These are phyloP conservation scores for Aureobasidium sp. DNA, from an alignment of 2,329 filamentous ascomycete species.

Conservation along the genomic window DNA sequence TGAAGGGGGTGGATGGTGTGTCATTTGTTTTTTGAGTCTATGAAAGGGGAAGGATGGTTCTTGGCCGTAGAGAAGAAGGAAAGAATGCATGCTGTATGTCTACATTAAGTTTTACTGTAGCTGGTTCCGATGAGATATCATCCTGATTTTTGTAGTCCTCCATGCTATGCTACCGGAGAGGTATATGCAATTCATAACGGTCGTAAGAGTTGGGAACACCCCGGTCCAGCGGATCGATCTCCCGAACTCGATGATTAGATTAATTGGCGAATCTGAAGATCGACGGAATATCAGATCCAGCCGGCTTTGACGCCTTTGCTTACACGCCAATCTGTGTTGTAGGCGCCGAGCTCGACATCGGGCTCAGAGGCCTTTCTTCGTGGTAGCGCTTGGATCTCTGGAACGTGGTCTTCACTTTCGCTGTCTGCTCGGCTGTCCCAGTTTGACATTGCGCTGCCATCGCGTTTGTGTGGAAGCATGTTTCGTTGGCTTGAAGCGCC, in stretches of 20 bases:
- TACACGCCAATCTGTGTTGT: constrained; percentile 5
- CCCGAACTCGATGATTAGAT: neutral
- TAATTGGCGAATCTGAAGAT: neutral
- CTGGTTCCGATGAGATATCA: neutral
- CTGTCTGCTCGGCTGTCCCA: neutral
- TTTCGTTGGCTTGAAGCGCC: neutral
- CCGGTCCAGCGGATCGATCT: neutral
- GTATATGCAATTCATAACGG: constrained; percentile 6
- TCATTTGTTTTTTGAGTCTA: neutral
- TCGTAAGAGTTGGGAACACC: neutral
- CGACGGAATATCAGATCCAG: neutral
- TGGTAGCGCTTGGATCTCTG: neutral
- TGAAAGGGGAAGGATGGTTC: neutral
- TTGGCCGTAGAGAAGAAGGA: neutral
- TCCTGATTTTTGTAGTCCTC: neutral
- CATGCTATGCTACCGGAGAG: neutral
- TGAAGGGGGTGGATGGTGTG: neutral
- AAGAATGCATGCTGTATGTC: neutral
- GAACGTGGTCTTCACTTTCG: neutral
- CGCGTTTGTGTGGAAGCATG: neutral
- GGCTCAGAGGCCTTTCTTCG: neutral
- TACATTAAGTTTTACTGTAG: neutral
- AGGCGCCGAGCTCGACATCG: neutral
- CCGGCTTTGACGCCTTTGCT: constrained; percentile 8
- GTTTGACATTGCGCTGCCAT: neutral